These are phyloP conservation scores for Microstegium vimineum DNA, from an alignment of 176 grass and related monocot genomes.

Conservation along the genomic window DNA sequence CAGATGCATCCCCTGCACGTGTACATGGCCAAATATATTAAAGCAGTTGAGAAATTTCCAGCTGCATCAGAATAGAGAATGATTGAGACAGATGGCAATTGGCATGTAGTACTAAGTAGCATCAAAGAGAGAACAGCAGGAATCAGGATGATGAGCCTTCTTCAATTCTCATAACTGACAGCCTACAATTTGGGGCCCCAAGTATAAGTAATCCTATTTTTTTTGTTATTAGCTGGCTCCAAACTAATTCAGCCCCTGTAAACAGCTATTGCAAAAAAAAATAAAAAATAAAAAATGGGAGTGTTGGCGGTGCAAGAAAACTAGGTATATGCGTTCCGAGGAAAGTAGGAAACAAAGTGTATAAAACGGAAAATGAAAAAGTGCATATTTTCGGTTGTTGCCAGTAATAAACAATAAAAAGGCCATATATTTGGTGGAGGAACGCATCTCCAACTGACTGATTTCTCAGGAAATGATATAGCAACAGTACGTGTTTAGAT, in stretches of 20 bases:
- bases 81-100: not conserved
- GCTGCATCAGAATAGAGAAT: not conserved
- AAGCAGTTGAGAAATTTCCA: not conserved
- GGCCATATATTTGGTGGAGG: too few relatives aligned
- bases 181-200: not conserved
- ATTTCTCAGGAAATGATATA: not conserved
- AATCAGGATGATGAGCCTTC: too few relatives aligned
- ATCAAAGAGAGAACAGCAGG: not conserved
- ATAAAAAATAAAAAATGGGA: too few relatives aligned
- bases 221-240: conserved; percentile 14
- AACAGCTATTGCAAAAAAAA: not conserved
- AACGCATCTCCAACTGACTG: not conserved
- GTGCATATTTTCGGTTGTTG: too few relatives aligned
- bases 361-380: too few relatives aligned
- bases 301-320: not conserved
- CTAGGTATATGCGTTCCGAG: too few relatives aligned
- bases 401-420: too few relatives aligned
- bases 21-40: not conserved
- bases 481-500: not conserved
- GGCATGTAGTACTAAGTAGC: too few relatives aligned
- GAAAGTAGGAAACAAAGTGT: too few relatives aligned
- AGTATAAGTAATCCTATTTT: not conserved
- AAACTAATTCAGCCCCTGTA: not conserved
- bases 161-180: not conserved
- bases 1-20: conserved; percentile 62